Evolutionary conservation across 345 rosid genomes (phyloP).

Genomic region (Eucalyptus regnans): DNA sequence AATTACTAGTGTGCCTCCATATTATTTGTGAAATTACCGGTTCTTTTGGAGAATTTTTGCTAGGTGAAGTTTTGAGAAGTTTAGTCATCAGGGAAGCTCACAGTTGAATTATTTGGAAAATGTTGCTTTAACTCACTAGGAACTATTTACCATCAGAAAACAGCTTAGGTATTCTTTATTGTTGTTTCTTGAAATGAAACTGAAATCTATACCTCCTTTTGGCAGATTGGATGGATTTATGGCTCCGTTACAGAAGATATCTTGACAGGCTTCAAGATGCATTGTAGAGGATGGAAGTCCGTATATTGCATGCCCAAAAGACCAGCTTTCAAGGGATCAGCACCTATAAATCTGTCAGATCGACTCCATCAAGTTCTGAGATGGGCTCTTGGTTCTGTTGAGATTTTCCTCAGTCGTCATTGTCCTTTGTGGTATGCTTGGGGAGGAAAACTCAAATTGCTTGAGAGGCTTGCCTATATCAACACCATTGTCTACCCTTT

Average conservation of each 20-base stretch:
- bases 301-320: slow-evolving; percentile 76
- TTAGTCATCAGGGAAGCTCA: background rate
- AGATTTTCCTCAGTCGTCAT: slow-evolving; percentile 90
- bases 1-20: background rate
- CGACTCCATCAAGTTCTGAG: slow-evolving; percentile 89
- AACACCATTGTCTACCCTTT: slow-evolving; percentile 95
- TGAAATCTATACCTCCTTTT: background rate
- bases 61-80: background rate
- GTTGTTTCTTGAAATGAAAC: background rate
- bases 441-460: slow-evolving; percentile 87
- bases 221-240: slow-evolving; percentile 94
- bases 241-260: slow-evolving; percentile 94
- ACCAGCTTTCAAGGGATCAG: slow-evolving; percentile 92
- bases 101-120: background rate
- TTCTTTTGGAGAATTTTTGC: background rate
- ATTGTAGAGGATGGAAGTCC: slow-evolving; percentile 96
- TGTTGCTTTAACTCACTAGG: background rate
- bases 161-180: background rate
- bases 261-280: slow-evolving; percentile 90
- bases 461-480: slow-evolving; percentile 80
- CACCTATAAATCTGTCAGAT: slow-evolving; percentile 92
- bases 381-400: slow-evolving; percentile 97
- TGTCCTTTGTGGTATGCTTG: slow-evolving; percentile 94
- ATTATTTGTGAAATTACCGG: background rate
- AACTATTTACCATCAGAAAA: background rate